Percentiles rank a stretch among this genome's conserved stretches.
Conservation (phyloP, 2,329 filamentous ascomycete species). For the Aspergillus amoenus region DNA sequence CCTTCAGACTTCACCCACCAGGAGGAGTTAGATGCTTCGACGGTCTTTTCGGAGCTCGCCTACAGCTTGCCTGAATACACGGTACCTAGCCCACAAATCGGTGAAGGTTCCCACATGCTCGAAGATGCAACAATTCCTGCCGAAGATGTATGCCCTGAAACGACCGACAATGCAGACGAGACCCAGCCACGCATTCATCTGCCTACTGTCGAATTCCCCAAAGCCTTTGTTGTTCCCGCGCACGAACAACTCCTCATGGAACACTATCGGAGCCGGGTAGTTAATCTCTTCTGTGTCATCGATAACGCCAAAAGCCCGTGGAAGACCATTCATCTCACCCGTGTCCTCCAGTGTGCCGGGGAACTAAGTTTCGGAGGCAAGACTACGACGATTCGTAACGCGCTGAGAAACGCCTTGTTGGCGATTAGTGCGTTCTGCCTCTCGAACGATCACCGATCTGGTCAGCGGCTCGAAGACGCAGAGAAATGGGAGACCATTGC, state of each 20-base stretch:
- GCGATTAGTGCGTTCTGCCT: conserved; percentile 12
- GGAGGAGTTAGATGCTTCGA: not conserved
- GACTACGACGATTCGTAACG: conserved; percentile 2
- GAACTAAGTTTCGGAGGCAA: conserved; percentile 5
- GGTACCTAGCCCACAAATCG: not conserved
- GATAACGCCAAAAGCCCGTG: conserved; percentile 11
- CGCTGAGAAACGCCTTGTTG: conserved; percentile 4
- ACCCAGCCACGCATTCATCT: not conserved
- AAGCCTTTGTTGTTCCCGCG: not conserved
- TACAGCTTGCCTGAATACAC: not conserved
- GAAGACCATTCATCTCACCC: conserved; percentile 9
- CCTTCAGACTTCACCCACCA: not conserved
- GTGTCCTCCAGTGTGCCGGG: conserved; percentile 7
- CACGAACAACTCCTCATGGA: conserved; percentile 9
- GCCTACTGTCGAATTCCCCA: not conserved
- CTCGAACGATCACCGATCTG: conserved; percentile 2
- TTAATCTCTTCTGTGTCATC: conserved; percentile 7
- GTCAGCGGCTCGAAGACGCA: not conserved
- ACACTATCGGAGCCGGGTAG: conserved; percentile 7
- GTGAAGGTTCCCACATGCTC: not conserved
- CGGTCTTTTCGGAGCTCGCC: not conserved
- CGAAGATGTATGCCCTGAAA: not conserved
- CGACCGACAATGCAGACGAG: not conserved
- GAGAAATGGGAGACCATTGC: conserved; percentile 1
- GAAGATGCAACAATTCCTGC: not conserved